These are phyloP conservation scores for Platanthera zijinensis DNA, from an alignment of 106 monocot species.

Conservation along the genomic window DNA sequence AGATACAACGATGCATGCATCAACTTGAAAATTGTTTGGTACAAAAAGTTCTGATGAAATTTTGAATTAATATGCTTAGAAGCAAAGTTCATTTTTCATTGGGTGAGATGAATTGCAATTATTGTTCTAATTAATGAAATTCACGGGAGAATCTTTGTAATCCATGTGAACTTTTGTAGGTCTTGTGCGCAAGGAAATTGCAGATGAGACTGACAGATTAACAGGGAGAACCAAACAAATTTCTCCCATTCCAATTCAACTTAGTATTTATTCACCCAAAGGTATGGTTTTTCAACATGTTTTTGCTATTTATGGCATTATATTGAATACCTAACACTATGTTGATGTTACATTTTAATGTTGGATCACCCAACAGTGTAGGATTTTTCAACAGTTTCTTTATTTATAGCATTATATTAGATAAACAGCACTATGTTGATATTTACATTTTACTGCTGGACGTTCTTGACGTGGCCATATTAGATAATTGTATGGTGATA, in stretches of 20 bases:
- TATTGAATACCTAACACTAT: not conserved
- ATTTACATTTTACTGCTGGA: not conserved
- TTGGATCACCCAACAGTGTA: conserved; percentile 62
- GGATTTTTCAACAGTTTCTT: not conserved
- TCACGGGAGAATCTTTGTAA: not conserved
- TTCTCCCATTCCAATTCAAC: conserved; percentile 84
- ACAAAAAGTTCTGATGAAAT: too few relatives aligned
- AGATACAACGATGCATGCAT: too few relatives aligned
- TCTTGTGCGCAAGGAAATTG: conserved; percentile 80
- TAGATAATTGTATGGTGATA: not conserved
- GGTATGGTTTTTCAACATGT: conserved; percentile 24
- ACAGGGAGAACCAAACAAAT: conserved; percentile 82
- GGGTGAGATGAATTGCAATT: not conserved
- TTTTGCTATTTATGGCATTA: not conserved
- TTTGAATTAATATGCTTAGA: too few relatives aligned
- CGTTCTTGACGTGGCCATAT: not conserved
- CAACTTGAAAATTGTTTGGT: too few relatives aligned
- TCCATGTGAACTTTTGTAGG: conserved; percentile 22
- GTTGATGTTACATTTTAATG: not conserved
- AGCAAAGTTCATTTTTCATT: too few relatives aligned
- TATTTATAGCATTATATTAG: too few relatives aligned
- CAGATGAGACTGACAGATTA: conserved; percentile 88
- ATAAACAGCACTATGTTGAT: too few relatives aligned
- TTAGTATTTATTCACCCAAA: conserved; percentile 90
- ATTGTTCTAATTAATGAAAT: not conserved